Evolutionary conservation across 805 yeast genomes (phyloP), one percentile per base, ranked within the genome.

Genomic region (Saturnispora halmiae): DNA sequence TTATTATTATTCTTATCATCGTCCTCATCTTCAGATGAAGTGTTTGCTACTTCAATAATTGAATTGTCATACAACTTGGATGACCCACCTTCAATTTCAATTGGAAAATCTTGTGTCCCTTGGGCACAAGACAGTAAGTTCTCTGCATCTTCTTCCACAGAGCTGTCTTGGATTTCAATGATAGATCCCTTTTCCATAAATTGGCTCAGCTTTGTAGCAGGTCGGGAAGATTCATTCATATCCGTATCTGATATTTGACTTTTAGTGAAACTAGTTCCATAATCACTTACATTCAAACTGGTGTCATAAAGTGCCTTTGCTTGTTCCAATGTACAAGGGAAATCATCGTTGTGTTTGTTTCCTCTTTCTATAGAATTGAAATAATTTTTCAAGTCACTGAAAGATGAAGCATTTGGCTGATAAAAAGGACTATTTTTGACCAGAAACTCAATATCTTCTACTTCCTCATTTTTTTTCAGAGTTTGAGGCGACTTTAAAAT

Each of bases 101-200:
- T 43, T 6, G 46, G 45, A 9, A 31, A 26, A n/a, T 39, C 26
- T 22, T 42, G 43, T 2, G 48, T 42, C 4, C 48, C 48, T 11
- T 14, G 14, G 15, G 15, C 25, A 32, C 27, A 35, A 21, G 42
- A 21, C 7, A 21, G 29, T 25, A 22, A 30, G 3, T 28, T 31
- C 4, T 26, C 36, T 3, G 13, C 31, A 3, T n/a, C 27, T 13
- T 33, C 47, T 18, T 42, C 40, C 1, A 18, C 45, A 33, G 30
- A 31, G 20, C 41, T 40, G 27, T 40, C 45, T 7, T 31, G 26
- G 8, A 36, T 29, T n/a, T 34, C 35, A 3, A 36, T 15, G 6
- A 21, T 22, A 30, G 34, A 26, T 10, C 34, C 34, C 6, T 22
- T 15, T 15, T 11, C 22, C 4, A 27, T 16, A 16, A 38, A n/a